Conservation (phyloP, 345 rosid species). For the Cardamine resedifolia region DNA sequence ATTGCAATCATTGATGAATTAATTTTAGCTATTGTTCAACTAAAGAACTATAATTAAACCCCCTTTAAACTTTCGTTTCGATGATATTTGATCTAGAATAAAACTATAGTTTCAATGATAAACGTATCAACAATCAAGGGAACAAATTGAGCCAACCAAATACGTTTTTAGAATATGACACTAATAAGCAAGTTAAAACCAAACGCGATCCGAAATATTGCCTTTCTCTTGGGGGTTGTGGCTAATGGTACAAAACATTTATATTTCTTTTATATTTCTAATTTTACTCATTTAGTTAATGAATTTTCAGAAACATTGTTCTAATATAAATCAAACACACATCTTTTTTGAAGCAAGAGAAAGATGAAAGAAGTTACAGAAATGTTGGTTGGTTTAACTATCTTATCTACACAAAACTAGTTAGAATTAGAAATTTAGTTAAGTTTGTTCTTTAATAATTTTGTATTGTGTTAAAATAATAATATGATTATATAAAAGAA, state of each 20-base stretch:
- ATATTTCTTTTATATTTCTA: too few species aligned
- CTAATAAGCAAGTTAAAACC: background rate
- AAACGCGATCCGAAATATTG: background rate
- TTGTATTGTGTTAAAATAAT: background rate
- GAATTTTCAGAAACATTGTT: background rate
- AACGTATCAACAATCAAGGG: background rate
- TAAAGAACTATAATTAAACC: background rate
- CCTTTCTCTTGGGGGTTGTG: background rate
- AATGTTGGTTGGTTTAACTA: background rate
- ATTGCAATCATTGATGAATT: constrained; percentile 3
- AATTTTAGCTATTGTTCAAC: constrained; percentile 6
- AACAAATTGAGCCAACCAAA: background rate
- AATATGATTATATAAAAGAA: background rate
- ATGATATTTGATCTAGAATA: background rate
- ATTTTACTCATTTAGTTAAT: background rate
- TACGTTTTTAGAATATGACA: background rate
- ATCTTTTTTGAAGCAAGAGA: background rate
- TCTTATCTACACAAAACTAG: too few species aligned
- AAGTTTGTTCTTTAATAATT: background rate
- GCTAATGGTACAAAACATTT: background rate
- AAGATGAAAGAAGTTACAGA: background rate
- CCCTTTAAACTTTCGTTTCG: background rate
- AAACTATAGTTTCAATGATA: background rate
- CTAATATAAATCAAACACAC: background rate
- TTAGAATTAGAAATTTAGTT: too few species aligned